Evolutionary conservation across 257 asterid species (phyloP).

Genomic region (Ocimum tenuiflorum): DNA sequence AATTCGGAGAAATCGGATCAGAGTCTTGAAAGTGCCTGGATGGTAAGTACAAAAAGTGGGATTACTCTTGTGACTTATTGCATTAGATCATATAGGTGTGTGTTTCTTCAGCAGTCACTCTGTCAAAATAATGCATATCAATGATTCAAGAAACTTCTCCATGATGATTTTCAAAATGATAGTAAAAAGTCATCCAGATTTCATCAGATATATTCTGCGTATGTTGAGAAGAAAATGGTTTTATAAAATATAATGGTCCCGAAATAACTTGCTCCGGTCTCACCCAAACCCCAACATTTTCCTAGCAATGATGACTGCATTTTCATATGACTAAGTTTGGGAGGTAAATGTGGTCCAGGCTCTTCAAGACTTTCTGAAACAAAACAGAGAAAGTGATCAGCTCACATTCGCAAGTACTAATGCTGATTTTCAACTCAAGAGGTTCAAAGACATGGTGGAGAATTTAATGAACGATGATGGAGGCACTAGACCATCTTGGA

Average conservation of each 20-base stretch:
- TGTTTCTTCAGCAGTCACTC: not conserved
- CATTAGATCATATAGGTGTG: not conserved
- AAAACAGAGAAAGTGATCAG: conserved; percentile 55
- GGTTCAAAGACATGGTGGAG: conserved; percentile 58
- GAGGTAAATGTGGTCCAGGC: conserved; percentile 40
- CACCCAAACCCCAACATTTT: conserved; percentile 6
- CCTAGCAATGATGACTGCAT: conserved; percentile 1
- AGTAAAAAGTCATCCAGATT: not conserved
- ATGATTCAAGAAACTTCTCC: not conserved
- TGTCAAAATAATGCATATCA: not conserved
- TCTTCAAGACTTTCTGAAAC: conserved; percentile 67
- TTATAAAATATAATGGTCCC: conserved; percentile 5
- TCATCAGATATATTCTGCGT: not conserved
- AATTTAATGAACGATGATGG: conserved; percentile 49
- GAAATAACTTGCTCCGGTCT: not conserved
- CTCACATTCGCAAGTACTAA: conserved; percentile 35
- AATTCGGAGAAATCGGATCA: conserved; percentile 69
- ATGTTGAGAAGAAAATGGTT: conserved; percentile 6
- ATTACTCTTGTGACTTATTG: not conserved
- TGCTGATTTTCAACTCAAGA: conserved; percentile 53
- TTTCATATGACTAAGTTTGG: conserved; percentile 12
- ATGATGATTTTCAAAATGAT: not conserved
- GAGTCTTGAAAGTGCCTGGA: conserved; percentile 85
- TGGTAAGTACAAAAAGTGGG: conserved; percentile 36
- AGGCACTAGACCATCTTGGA: conserved; percentile 54